Evolutionary conservation across 1,284 basidiomycete species (phyloP), one percentile per base, ranked within the genome.

Genomic region (Cutaneotrichosporon curvatum): DNA sequence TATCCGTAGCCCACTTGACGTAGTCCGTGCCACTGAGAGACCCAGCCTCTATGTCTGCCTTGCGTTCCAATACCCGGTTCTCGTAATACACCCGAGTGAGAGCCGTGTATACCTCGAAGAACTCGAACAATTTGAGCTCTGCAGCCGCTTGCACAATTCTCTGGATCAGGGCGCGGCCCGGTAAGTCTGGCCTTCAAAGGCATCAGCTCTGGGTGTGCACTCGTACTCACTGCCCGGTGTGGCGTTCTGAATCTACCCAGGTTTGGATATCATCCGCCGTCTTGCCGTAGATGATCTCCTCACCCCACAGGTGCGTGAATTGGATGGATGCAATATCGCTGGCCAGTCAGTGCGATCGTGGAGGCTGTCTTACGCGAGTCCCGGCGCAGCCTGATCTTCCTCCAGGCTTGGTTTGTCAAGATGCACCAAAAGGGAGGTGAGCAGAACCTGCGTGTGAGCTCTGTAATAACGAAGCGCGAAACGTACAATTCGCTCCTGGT

Each of bases 181-280:
- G 9, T 14, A 8, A 30, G 28, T 9, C 14, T 30, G 14, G 8
- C 28, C 14, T 14, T 30, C n/a, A n/a, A n/a, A n/a, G n/a, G 12
- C 25, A 28, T 28, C 25, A 28, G 25, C 25, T n/a, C n/a, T n/a
- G n/a, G n/a, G n/a, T n/a, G n/a, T n/a, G 12, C 7, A 28, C 25
- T 12, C 7, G 8, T 7, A 28, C 25, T 28, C 25, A 28, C 21
- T 33, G 20, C 23, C 15, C 37, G 14, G 22, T 34, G 10, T 73
- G 65, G 15, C 83, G 75, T 62, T 85, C 84, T 55, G 61, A 74
- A 2, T 68, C 65, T 4, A 78, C 62, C 83, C 85, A 85, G 10
- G 73, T 67, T 21, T 70, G 57, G 2, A 86, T 61, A n/a, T 79
- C 77, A 2, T 63, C 61, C 16, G 72, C 71, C 20, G 85, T 69